Base-by-base conservation (phyloP, 352 stramenopile species). In the Phytophthora nicotianae region DNA sequence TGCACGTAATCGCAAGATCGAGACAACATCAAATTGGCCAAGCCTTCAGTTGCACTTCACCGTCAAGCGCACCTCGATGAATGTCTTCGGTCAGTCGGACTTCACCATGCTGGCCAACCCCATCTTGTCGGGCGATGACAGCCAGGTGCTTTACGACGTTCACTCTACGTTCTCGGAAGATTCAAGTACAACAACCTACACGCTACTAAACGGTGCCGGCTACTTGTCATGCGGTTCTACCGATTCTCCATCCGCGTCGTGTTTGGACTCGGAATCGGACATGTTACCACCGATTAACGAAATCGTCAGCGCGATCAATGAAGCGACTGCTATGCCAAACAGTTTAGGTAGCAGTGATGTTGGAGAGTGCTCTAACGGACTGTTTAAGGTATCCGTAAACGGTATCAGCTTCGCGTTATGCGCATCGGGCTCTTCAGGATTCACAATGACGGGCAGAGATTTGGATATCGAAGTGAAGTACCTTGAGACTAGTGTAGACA, bases 31-130 rank as follows among this genome's bases (percentile, higher is more conserved):
- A 10, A 27, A 63, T 7, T 60, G 62, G 40, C 68, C 60, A 16
- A 61, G 52, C 8, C 47, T 81, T 5, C 50, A 48, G 4, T 58
- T 81, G 17, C 45, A 62, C 7, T 64, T 77, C 41, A 70, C 40
- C 0, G 23, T 74, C 47, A 77, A 74, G 45, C 65, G 72, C 14
- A 49, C 7, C 17, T 58, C 63, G 7, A 77, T 77, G 72, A 27
- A 37, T 6, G 23, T 77, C 8, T 59, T 56, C 21, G 72, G 72
- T 5, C 24, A 54, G 3, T 57, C 64, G 17, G 38, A 68, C 7
- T 68, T 75, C 29, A 50, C 72, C 6, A 63, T 77, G 32, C 8
- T n/a, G 11, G 13, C 58, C 46, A 32, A 55, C 19, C 3, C 61
- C 38, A 20, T 68, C 21, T 1, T 43, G n/a, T 43, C 37, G 37